Conservation (phyloP, 2,329 filamentous ascomycete species). For the Chaetomium olivaceum region DNA sequence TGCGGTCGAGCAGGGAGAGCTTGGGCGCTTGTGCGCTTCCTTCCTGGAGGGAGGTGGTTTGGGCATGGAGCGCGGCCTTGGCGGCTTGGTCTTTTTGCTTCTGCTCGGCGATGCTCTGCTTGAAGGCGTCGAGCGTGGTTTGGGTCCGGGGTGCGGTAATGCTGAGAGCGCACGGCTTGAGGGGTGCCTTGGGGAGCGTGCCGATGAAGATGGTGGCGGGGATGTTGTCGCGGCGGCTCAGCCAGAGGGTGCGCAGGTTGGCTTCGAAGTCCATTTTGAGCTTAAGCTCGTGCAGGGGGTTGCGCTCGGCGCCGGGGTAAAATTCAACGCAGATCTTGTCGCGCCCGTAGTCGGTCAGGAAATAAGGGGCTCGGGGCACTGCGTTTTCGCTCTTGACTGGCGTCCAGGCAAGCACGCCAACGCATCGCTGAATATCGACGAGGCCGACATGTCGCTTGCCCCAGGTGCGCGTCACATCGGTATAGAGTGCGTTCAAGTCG, state of each 20-base stretch:
- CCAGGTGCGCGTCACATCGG: constrained; percentile 68
- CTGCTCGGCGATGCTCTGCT: constrained; percentile 54
- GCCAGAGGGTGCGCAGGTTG: constrained; percentile 52
- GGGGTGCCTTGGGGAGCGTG: constrained; percentile 56
- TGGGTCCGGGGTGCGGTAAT: constrained; percentile 46
- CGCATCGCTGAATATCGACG: constrained; percentile 65
- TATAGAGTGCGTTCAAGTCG: constrained; percentile 62
- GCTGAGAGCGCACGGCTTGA: constrained; percentile 47
- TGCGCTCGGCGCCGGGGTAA: constrained; percentile 40
- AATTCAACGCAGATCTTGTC: constrained; percentile 59
- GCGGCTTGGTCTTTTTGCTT: constrained; percentile 46
- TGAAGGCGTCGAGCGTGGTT: constrained; percentile 67
- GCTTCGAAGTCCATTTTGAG: constrained; percentile 57
- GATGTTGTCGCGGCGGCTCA: constrained; percentile 33
- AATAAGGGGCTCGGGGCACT: constrained; percentile 41
- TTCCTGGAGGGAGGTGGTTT: constrained; percentile 8
- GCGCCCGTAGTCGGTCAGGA: constrained; percentile 46
- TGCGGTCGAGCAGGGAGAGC: constrained; percentile 72
- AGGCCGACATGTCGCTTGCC: constrained; percentile 67
- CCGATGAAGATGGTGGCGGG: constrained; percentile 53
- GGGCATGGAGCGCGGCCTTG: not conserved
- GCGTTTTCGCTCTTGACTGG: constrained; percentile 34
- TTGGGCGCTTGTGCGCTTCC: constrained; percentile 37
- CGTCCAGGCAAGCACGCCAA: constrained; percentile 61
- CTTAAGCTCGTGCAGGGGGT: constrained; percentile 50